phyloP scores from a whole-genome alignment of 768 basidiomycete species.

The Fomitopsis serialis region DNA sequence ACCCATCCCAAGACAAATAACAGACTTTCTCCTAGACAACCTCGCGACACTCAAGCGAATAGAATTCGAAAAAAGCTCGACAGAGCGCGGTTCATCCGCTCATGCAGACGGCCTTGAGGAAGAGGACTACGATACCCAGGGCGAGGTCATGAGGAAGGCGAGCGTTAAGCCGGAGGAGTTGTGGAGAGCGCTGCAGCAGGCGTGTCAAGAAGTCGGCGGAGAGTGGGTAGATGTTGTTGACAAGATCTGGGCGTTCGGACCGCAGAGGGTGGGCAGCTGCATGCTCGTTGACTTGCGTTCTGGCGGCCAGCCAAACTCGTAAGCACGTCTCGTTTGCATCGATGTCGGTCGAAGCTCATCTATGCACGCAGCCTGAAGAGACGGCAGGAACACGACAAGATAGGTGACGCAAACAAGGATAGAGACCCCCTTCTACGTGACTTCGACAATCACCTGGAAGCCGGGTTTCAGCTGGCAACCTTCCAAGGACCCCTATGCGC shows the following conservation, averaged over 20 bases:
- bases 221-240: constrained; percentile 79
- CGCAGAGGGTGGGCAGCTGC: constrained; percentile 81
- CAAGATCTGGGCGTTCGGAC: constrained; percentile 88
- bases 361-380: constrained; percentile 40
- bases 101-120: constrained; percentile 13
- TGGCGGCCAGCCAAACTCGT: constrained; percentile 47
- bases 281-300: constrained; percentile 73
- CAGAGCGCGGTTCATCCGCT: not conserved
- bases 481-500: constrained; percentile 94
- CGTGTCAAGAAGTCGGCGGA: constrained; percentile 58
- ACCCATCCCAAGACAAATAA: constrained; percentile 70
- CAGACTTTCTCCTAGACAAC: constrained; percentile 76
- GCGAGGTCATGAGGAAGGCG: constrained; percentile 55
- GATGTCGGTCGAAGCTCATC: not conserved
- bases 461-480: constrained; percentile 91
- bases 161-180: constrained; percentile 72
- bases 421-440: constrained; percentile 32
- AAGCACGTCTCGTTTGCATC: constrained; percentile 29
- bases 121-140: constrained; percentile 38
- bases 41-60: constrained; percentile 56
- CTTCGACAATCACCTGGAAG: constrained; percentile 82
- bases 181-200: constrained; percentile 63
- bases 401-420: constrained; percentile 25
- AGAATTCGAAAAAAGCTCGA: constrained; percentile 33
- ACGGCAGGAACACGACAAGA: constrained; percentile 37